phyloP scores from a whole-genome alignment of 805 yeast genomes.

The Novakomyces olei region DNA sequence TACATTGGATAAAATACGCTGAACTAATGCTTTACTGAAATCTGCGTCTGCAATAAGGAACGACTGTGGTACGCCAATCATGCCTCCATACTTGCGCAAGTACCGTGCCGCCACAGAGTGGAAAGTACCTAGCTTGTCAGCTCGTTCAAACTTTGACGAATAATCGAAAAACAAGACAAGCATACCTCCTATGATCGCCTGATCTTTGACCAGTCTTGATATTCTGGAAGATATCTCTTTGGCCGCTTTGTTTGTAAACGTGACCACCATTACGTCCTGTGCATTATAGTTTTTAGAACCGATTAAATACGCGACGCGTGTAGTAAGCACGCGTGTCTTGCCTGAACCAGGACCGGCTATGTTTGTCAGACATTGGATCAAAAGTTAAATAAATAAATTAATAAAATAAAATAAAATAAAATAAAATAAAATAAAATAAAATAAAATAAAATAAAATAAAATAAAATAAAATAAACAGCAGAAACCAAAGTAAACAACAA shows the following conservation, averaged over 20 bases:
- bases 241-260: slow-evolving; percentile 87
- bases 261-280: slow-evolving; percentile 50
- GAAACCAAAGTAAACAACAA: too few species aligned
- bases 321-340: slow-evolving; percentile 63
- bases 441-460: too few species aligned
- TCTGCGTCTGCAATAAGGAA: slow-evolving; percentile 43
- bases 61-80: slow-evolving; percentile 18
- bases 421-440: too few species aligned
- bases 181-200: too few species aligned
- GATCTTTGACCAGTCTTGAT: slow-evolving; percentile 8
- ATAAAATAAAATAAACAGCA: too few species aligned
- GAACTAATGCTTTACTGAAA: slow-evolving; percentile 30
- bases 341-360: slow-evolving; percentile 37
- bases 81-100: slow-evolving; percentile 31
- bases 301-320: slow-evolving; percentile 45
- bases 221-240: slow-evolving; percentile 58
- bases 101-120: slow-evolving; percentile 58
- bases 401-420: too few species aligned
- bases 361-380: too few species aligned
- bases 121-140: slow-evolving; percentile 52
- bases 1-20: too few species aligned
- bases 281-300: slow-evolving; percentile 34
- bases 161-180: too few species aligned
- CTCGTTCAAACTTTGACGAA: too few species aligned
- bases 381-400: too few species aligned